Evolutionary conservation across 1,284 basidiomycete genomes (phyloP).

Genomic region (Malassezia japonica): DNA sequence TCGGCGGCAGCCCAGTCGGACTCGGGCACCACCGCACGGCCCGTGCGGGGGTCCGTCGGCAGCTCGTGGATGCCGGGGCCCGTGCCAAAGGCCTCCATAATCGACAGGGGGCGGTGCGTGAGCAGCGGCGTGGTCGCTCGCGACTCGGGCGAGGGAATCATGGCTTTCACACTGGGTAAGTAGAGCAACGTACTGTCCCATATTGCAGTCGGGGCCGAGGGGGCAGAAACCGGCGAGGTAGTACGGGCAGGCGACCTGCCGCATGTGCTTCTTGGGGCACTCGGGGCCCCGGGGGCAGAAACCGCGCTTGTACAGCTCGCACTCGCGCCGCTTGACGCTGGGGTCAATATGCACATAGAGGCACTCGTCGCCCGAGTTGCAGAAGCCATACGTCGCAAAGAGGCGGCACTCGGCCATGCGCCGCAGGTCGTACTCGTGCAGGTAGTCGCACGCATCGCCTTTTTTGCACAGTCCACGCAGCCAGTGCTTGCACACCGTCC

Average conservation of each 20-base stretch:
- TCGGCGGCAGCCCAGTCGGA: constrained; percentile 4
- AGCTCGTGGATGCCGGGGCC: constrained; percentile 13
- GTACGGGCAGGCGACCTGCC: constrained; percentile 76
- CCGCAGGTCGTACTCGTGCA: constrained; percentile 95
- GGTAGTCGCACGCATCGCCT: constrained; percentile 92
- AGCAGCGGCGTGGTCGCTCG: constrained; percentile 36
- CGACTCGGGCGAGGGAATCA: constrained; percentile 35
- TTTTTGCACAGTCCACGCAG: constrained; percentile 96
- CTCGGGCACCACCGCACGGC: constrained; percentile 9
- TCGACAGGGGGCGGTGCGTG: constrained; percentile 39
- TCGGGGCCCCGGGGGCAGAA: constrained; percentile 69
- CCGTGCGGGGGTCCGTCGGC: constrained; percentile 14
- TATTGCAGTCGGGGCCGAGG: constrained; percentile 75
- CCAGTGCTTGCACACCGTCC: constrained; percentile 92
- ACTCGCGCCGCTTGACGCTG: constrained; percentile 66
- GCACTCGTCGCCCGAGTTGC: constrained; percentile 94
- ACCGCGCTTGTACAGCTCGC: constrained; percentile 86
- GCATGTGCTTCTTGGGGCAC: constrained; percentile 86
- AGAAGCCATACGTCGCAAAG: constrained; percentile 96
- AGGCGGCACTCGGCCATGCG: constrained; percentile 99
- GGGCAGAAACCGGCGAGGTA: constrained; percentile 94
- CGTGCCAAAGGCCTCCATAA: constrained; percentile 39
- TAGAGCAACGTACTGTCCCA: constrained; percentile 58
- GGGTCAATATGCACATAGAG: constrained; percentile 96
- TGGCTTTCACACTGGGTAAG: constrained; percentile 34